Base-by-base conservation (phyloP, 768 basidiomycete genomes). In the Lactifluus hygrophoroides region DNA sequence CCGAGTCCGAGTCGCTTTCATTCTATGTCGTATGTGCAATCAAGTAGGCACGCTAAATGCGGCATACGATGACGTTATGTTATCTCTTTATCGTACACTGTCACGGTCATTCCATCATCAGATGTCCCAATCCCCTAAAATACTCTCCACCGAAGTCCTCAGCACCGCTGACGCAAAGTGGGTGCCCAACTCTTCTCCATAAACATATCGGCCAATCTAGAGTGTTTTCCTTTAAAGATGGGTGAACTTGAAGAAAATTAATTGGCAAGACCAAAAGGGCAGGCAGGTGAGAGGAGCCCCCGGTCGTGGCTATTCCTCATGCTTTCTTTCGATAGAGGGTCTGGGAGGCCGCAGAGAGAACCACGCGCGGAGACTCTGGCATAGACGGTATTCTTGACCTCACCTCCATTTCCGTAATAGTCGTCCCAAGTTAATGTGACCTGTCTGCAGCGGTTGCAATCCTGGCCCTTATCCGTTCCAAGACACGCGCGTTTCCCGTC, bases 271-370 rank as follows among this genome's bases (percentile, higher is more conserved):
- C 74, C 77, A 83, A 62, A 81, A 83, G 13, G 92, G 93, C 2
- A 80, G 75, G 66, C 76, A 88, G 75, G 91, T 89, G 59, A 30
- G 42, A 5, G 17, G 10, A 37, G 11, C 0, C 8, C 10, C 10
- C 40, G 9, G n/a, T 58, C 37, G 9, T 11, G 34, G 48, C 38
- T 28, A 9, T 3, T 25, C 32, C 27, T 51, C 37, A 48, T 17
- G 25, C 14, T 47, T 56, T 54, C 48, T 32, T 7, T 48, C 14
- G 47, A 10, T 64, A 94, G 86, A 76, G 92, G 56, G 66, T 79
- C n/a, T 97, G 94, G 94, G 94, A 96, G 71, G 85, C 76, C 58
- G 94, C 94, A 10, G 85, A 90, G 65, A 78, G 94, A 37, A 88
- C 83, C 67, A 92, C 90, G 13, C 80, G 89, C 43, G 82, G 82